These are phyloP conservation scores for Backusella tarrabulga DNA, from an alignment of 192 early-diverging fungal genomes.

Conservation along the genomic window DNA sequence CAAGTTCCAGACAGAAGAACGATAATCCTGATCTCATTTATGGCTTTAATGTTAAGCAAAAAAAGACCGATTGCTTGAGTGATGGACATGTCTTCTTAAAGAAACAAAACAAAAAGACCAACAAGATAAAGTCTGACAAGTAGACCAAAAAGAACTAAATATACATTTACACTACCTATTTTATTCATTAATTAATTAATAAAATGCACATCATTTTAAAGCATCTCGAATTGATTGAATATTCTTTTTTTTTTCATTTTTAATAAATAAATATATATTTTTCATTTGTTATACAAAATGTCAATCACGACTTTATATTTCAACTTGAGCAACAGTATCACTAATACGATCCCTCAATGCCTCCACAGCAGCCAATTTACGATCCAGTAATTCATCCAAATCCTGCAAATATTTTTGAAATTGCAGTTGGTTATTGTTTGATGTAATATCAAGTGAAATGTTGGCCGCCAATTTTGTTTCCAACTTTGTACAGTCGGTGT, in stretches of 20 bases:
- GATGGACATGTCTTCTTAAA: background rate
- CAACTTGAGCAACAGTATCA: conserved; percentile 25
- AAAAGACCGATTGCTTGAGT: background rate
- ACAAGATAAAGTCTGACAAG: background rate
- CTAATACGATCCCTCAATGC: conserved; percentile 26
- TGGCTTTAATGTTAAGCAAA: background rate
- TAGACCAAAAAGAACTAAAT: background rate
- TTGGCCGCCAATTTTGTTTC: conserved; percentile 65
- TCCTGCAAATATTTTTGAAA: conserved; percentile 32
- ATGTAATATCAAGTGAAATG: conserved; percentile 56
- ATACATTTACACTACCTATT: too few species aligned
- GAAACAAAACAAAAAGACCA: background rate
- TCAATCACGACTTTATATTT: background rate
- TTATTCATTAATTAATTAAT: too few species aligned
- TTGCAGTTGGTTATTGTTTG: background rate
- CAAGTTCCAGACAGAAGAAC: background rate
- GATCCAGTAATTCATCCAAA: conserved; percentile 35
- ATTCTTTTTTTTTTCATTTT: background rate
- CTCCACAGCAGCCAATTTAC: conserved; percentile 32
- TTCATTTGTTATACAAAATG: background rate
- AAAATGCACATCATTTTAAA: background rate
- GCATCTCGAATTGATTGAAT: background rate
- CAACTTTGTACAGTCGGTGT: conserved; percentile 59
- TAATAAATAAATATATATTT: background rate
- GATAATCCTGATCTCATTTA: background rate